Percentiles rank a stretch among this genome's conserved stretches.
phyloP scores from a whole-genome alignment of 805 yeast species.

The Suhomyces prunicola region DNA sequence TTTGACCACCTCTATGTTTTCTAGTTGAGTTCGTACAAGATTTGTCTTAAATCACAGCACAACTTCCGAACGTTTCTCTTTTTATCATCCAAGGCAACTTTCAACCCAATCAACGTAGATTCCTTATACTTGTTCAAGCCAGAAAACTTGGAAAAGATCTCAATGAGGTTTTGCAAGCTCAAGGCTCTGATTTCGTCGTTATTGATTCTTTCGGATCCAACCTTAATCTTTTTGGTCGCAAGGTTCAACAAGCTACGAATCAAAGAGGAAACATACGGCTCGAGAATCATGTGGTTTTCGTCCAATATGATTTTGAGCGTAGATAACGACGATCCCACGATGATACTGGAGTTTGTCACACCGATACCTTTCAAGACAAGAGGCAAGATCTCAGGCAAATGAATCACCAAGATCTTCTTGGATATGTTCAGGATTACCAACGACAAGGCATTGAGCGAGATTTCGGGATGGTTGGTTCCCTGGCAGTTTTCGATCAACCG shows the following conservation, averaged over 20 bases:
- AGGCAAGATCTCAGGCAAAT: slow-evolving; percentile 64
- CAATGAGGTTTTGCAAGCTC: slow-evolving; percentile 53
- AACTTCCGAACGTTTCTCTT: slow-evolving; percentile 71
- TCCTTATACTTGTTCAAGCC: slow-evolving; percentile 51
- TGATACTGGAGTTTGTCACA: slow-evolving; percentile 29
- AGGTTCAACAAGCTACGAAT: slow-evolving; percentile 52
- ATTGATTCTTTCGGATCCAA: slow-evolving; percentile 24
- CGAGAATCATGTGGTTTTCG: slow-evolving; percentile 52
- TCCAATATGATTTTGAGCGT: slow-evolving; percentile 54
- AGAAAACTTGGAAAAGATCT: slow-evolving; percentile 38
- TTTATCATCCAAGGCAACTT: slow-evolving; percentile 63
- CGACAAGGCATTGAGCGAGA: slow-evolving; percentile 65
- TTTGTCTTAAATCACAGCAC: slow-evolving; percentile 77
- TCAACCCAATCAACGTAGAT: slow-evolving; percentile 46
- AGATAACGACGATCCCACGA: slow-evolving; percentile 57
- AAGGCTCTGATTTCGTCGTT: slow-evolving; percentile 51
- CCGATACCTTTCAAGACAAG: slow-evolving; percentile 63
- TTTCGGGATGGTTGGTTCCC: slow-evolving; percentile 23
- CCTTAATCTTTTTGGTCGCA: slow-evolving; percentile 17
- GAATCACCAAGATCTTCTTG: slow-evolving; percentile 58
- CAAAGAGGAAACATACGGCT: slow-evolving; percentile 48
- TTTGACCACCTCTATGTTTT: too few species aligned
- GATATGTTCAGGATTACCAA: slow-evolving; percentile 64
- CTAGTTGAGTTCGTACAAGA: slow-evolving; percentile 4
- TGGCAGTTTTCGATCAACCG: slow-evolving; percentile 37